Conservation (phyloP, 148 eudicot species). For the Arctostaphylos glauca region DNA sequence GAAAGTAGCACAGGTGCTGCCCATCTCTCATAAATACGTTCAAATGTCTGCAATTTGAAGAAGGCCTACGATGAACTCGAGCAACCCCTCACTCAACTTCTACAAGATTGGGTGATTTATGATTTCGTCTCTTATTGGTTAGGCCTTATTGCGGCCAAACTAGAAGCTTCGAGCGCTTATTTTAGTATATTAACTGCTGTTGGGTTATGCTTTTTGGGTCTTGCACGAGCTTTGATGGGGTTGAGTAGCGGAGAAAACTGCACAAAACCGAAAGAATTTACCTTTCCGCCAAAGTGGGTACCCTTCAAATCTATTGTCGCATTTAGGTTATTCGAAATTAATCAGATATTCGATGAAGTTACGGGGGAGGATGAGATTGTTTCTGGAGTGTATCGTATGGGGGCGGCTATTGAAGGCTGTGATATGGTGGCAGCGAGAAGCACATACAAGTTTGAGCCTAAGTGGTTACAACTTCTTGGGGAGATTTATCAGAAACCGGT, state of each 20-base stretch:
- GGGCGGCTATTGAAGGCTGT: conserved; percentile 24
- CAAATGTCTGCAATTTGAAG: no score
- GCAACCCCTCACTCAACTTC: conserved; percentile 19
- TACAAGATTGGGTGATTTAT: conserved; percentile 32
- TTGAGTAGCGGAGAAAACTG: neutral
- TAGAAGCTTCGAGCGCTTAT: conserved; percentile 17
- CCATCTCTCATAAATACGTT: no score
- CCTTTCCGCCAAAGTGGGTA: conserved; percentile 29
- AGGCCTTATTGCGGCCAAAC: conserved; percentile 28
- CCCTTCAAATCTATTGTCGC: conserved; percentile 23
- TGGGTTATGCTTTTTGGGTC: conserved; percentile 22
- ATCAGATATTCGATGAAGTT: neutral
- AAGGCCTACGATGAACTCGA: conserved; percentile 31
- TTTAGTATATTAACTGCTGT: conserved; percentile 27
- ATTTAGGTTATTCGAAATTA: conserved; percentile 21
- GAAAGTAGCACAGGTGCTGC: no score
- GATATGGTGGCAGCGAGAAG: conserved; percentile 33
- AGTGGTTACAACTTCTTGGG: conserved; percentile 29
- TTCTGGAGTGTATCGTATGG: conserved; percentile 18
- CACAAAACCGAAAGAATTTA: conserved; percentile 29
- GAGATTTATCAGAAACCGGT: conserved; percentile 40
- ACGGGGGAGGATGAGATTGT: conserved; percentile 17
- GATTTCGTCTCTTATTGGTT: conserved; percentile 28
- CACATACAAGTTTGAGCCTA: conserved; percentile 36
- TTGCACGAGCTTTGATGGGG: conserved; percentile 16